Evolutionary conservation across 164 flowering plant genomes (phyloP), one percentile per base, ranked within the genome.

Genomic region (Houttuynia cordata): DNA sequence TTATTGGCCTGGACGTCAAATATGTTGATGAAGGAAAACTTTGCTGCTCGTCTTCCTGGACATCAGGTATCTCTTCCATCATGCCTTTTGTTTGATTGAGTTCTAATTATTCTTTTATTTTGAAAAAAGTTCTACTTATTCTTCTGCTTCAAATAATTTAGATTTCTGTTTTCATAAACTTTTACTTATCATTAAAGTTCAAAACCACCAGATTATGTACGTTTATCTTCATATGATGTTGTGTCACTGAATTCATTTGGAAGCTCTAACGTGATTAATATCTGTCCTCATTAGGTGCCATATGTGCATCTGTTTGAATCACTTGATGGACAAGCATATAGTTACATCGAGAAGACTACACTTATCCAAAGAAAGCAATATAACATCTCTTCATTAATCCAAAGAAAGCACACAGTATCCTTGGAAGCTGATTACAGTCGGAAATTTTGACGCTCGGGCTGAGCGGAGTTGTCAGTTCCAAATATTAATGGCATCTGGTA

Each of bases 41-140:
- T 71, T 93, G 97, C 74, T 93, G 98, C 75, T 83, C 97, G 8
- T 42, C 58, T 21, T 74, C 94, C 42, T 84, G 91, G 96, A 78
- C 90, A 58, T 62, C 96, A 83, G 98, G 98, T 87, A 54, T 73
- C 63, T 74, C 12, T 30, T n/a, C 9, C 34, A 4, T 2, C 17
- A 63, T 71, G 74, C 68, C 68, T 65, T 20, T 4, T 10, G 10
- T 23, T 23, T 53, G 24, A 19, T 20, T 9, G 4, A 52, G 7
- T 1, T 21, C 9, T 19, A 9, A 21, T 9, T 9, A 52, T 52
- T 52, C 54, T 19, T 52, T 21, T 19, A 1, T n/a, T n/a, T n/a
- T n/a, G 45, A 41, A 22, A 20, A 21, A 21, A 3, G 24, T 24
- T 30, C 37, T 30, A 2, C 37, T 30, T 30, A 30, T 30, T 30